Conservation (phyloP, 1,139 yeast genomes). For the Lodderomyces elongisporus region DNA sequence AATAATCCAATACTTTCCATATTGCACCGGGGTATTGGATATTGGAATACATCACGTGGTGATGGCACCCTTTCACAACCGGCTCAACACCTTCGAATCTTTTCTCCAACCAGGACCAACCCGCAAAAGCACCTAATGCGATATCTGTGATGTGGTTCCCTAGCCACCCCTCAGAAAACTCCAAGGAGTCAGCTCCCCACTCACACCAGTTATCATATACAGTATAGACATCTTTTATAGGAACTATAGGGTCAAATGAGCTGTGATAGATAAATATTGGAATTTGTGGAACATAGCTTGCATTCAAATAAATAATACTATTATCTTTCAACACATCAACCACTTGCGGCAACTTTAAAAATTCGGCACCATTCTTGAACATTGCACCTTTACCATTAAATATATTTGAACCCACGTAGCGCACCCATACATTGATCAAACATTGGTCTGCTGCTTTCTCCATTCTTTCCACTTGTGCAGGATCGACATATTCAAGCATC, state of each 20-base stretch:
- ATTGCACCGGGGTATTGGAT: conserved; percentile 18
- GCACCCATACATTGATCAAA: conserved; percentile 10
- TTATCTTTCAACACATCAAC: conserved; percentile 16
- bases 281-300: conserved; percentile 21
- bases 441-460: conserved; percentile 15
- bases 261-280: conserved; percentile 35
- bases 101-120: conserved; percentile 22
- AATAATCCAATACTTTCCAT: not conserved
- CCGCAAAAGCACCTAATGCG: conserved; percentile 27
- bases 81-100: conserved; percentile 18
- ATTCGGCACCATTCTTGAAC: conserved; percentile 15
- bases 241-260: conserved; percentile 24
- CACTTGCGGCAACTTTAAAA: conserved; percentile 15
- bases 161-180: conserved; percentile 20
- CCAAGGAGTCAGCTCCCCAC: conserved; percentile 25
- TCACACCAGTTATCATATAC: conserved; percentile 30
- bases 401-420: conserved; percentile 12
- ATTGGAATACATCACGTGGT: conserved; percentile 19
- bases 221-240: conserved; percentile 20
- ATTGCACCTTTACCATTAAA: conserved; percentile 16
- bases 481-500: not conserved
- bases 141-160: conserved; percentile 27
- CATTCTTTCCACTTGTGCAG: conserved; percentile 6
- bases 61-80: conserved; percentile 28
- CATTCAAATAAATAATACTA: conserved; percentile 17